Evolutionary conservation across 2,329 filamentous ascomycete species (phyloP).

Genomic region (Fusarium algeriense): DNA sequence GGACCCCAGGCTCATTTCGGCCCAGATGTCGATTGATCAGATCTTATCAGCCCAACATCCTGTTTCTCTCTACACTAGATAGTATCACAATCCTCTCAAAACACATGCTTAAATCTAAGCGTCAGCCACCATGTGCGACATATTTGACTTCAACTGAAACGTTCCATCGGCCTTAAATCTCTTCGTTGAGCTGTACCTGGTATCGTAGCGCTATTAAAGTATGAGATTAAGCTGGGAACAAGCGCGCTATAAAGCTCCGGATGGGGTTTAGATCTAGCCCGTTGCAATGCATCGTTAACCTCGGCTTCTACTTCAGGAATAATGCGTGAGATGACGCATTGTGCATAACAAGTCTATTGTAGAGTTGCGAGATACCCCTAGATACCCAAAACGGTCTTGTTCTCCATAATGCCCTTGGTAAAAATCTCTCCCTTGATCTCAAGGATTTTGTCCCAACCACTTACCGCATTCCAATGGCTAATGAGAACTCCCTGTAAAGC

Average conservation of each 20-base stretch:
- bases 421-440: background rate
- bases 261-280: background rate
- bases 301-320: background rate
- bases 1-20: background rate
- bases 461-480: background rate
- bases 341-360: background rate
- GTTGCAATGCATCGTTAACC: background rate
- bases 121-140: constrained; percentile 5
- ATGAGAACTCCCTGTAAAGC: background rate
- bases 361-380: background rate
- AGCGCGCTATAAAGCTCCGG: no score
- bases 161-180: background rate
- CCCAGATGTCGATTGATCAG: background rate
- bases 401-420: background rate
- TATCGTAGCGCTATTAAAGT: background rate
- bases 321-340: background rate
- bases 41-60: background rate
- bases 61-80: background rate
- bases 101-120: background rate
- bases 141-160: background rate
- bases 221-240: background rate
- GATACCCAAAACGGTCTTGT: background rate
- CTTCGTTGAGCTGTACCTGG: background rate
- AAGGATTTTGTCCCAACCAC: no score
- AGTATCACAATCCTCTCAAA: background rate